Evolutionary conservation across 1,284 basidiomycete genomes (phyloP).

Genomic region (Ustilago crameri): DNA sequence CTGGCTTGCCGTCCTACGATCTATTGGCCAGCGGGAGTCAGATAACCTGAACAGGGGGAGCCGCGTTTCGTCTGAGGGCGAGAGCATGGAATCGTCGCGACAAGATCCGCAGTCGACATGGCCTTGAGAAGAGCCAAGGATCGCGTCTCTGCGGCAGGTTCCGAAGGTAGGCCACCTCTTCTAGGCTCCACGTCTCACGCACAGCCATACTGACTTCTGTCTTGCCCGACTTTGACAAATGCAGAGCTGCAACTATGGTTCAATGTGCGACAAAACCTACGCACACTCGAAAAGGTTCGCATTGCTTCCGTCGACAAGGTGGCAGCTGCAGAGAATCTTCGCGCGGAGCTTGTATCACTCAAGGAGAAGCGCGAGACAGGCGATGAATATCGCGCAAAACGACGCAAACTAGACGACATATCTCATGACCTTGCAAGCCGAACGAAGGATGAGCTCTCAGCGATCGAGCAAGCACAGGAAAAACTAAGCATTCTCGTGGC

Average conservation of each 20-base stretch:
- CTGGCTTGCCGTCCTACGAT: no score
- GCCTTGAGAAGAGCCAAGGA: constrained; percentile 44
- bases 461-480: constrained; percentile 57
- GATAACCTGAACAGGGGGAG: no score
- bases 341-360: constrained; percentile 28
- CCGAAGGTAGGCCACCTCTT: constrained; percentile 30
- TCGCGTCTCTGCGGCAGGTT: constrained; percentile 41
- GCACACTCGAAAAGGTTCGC: constrained; percentile 57
- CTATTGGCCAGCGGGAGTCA: no score
- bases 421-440: constrained; percentile 42
- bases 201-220: neutral
- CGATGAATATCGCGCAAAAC: constrained; percentile 52
- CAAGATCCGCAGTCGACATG: constrained; percentile 9
- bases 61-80: no score
- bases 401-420: constrained; percentile 42
- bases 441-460: constrained; percentile 53
- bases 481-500: constrained; percentile 58
- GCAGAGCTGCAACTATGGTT: constrained; percentile 65
- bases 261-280: constrained; percentile 53
- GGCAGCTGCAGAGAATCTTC: constrained; percentile 21
- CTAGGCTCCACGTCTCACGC: neutral
- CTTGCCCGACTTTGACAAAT: neutral
- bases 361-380: constrained; percentile 40
- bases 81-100: no score
- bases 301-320: constrained; percentile 45